Conservation (phyloP, 352 stramenopile species). For the Phytophthora pinifolia region DNA sequence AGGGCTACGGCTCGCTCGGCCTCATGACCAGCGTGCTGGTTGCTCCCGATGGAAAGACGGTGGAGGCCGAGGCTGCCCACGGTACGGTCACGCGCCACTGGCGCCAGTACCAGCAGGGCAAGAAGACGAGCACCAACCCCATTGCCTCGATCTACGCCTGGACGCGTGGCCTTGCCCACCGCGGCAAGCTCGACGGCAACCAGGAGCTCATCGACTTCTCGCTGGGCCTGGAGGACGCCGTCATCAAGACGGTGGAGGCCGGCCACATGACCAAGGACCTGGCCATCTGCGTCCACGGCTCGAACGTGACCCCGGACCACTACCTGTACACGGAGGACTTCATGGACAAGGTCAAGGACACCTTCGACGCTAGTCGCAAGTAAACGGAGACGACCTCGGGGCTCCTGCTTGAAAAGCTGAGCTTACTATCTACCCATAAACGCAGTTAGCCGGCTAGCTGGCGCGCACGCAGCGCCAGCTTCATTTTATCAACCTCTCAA, state of each 20-base stretch:
- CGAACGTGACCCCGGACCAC: slow-evolving; percentile 49
- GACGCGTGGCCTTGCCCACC: slow-evolving; percentile 71
- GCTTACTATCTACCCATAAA: slow-evolving; percentile 30
- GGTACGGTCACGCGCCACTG: slow-evolving; percentile 85
- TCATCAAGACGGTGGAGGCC: slow-evolving; percentile 76
- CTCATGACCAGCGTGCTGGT: slow-evolving; percentile 81
- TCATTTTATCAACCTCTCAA: slow-evolving; percentile 32
- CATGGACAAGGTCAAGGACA: slow-evolving; percentile 88
- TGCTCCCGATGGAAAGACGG: slow-evolving; percentile 74
- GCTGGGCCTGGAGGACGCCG: slow-evolving; percentile 55
- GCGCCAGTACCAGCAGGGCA: slow-evolving; percentile 80
- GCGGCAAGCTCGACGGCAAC: slow-evolving; percentile 78
- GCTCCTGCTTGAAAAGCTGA: slow-evolving; percentile 24
- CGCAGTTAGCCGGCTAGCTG: slow-evolving; percentile 25
- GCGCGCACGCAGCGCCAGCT: slow-evolving; percentile 8
- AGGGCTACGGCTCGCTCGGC: slow-evolving; percentile 78
- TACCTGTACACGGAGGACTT: slow-evolving; percentile 73
- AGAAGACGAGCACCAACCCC: slow-evolving; percentile 79
- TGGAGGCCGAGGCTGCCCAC: slow-evolving; percentile 84
- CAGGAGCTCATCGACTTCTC: slow-evolving; percentile 64
- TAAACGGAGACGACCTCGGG: slow-evolving; percentile 21
- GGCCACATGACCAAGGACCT: slow-evolving; percentile 88
- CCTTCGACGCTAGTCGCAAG: slow-evolving; percentile 55
- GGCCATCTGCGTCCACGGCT: slow-evolving; percentile 74
- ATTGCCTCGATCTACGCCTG: slow-evolving; percentile 84